Base-by-base conservation (phyloP, 1,139 yeast genomes). In the Candida sanyaensis region DNA sequence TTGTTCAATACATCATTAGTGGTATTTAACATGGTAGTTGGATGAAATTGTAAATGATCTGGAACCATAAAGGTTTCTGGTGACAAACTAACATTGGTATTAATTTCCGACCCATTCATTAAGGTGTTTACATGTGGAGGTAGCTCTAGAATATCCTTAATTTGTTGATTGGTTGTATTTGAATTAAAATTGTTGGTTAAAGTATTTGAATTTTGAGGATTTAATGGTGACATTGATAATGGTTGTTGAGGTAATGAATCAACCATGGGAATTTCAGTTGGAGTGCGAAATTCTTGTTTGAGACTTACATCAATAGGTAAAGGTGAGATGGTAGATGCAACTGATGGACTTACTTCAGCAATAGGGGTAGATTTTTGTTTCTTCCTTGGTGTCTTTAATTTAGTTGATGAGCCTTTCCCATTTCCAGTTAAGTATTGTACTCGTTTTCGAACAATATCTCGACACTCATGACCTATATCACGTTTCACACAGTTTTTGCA, bases 401-500 rank as follows among this genome's bases (percentile, higher is more conserved):
- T 32, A 12, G 6, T 27, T 31, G 31, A n/a, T 11, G 39, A 36
- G 10, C 36, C 37, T 2, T 37, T 37, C 5, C 41, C 31, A n/a
- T 45, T 36, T 10, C 46, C 50, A 11, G 50, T 57, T 55, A 74
- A 55, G 56, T 75, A 75, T 52, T 75, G 73, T 11, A 83, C 84
- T 49, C 80, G 65, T 59, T 82, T 84, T 39, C 91, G 65, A 37
- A 74, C 75, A n/a, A 82, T 80, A 60, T 85, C 88, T 34, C 64
- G 68, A 62, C 93, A 86, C 12, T 70, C 60, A 48, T 73, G 75
- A 1, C 71, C 80, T n/a, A 81, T 61, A 30, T 81, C 79, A 48
- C 91, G 64, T 59, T 84, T 86, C 36, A 75, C 61, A 64, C 93
- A 86, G 60, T 86, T 86, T 54, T 75, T 77, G 59, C 92, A 86